phyloP scores from a whole-genome alignment of 805 yeast genomes.

The Cyberlindnera mississippiensis region DNA sequence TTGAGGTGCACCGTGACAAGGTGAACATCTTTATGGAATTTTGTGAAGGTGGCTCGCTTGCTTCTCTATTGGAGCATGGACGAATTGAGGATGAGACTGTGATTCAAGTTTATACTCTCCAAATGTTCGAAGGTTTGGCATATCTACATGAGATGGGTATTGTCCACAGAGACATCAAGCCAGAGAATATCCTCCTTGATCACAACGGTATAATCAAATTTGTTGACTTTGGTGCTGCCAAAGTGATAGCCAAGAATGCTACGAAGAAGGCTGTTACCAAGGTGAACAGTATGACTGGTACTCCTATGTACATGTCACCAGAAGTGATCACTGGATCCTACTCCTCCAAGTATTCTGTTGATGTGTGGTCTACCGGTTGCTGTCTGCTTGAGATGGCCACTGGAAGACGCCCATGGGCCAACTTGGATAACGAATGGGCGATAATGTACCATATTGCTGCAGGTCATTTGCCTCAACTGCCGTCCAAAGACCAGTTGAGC shows the following conservation, averaged over 20 bases:
- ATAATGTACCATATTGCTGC: slow-evolving; percentile 98
- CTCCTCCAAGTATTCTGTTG: slow-evolving; percentile 42
- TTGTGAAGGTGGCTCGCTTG: slow-evolving; percentile 93
- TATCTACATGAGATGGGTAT: slow-evolving; percentile 92
- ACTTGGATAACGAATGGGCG: slow-evolving; percentile 95
- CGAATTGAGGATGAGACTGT: slow-evolving; percentile 94
- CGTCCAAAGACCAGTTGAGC: slow-evolving; percentile 73
- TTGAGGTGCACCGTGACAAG: slow-evolving; percentile 93
- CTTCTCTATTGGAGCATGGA: slow-evolving; percentile 82
- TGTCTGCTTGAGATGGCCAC: slow-evolving; percentile 96
- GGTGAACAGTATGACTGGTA: slow-evolving; percentile 58
- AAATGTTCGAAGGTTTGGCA: slow-evolving; percentile 92
- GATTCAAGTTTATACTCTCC: slow-evolving; percentile 83
- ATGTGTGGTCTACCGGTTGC: slow-evolving; percentile 97
- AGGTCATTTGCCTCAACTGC: slow-evolving; percentile 85
- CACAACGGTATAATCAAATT: slow-evolving; percentile 91
- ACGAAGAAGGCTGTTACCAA: slow-evolving; percentile 39
- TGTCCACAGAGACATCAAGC: slow-evolving; percentile 96
- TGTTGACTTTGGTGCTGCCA: slow-evolving; percentile 98
- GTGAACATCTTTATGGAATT: slow-evolving; percentile 96
- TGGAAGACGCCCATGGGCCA: slow-evolving; percentile 95
- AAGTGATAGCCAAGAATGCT: slow-evolving; percentile 58
- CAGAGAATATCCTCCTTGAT: slow-evolving; percentile 86
- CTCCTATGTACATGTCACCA: slow-evolving; percentile 99
- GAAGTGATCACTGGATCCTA: slow-evolving; percentile 81